These are phyloP conservation scores for Cyamopsis tetragonoloba DNA, from an alignment of 306 rosid genomes.

Conservation along the genomic window DNA sequence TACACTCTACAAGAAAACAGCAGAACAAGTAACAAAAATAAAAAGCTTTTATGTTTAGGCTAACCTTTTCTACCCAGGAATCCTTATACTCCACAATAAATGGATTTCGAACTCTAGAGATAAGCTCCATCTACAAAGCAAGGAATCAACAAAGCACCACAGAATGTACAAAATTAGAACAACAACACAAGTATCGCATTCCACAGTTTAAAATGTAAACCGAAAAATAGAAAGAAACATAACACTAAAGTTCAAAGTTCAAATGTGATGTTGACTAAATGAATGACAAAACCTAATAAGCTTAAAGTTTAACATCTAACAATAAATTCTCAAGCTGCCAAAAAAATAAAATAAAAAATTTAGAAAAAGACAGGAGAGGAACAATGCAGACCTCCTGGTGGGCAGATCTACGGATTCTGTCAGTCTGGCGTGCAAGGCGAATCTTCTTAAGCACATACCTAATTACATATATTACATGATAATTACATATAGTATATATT, in stretches of 20 bases:
- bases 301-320: neutral
- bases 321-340: neutral
- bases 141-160: conserved; percentile 9
- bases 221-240: neutral
- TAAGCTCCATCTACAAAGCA: conserved; percentile 81
- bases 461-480: neutral
- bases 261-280: neutral
- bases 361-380: neutral
- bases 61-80: conserved; percentile 98
- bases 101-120: conserved; percentile 77
- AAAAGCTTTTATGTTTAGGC: neutral
- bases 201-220: neutral
- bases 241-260: neutral
- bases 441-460: conserved; percentile 96
- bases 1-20: neutral
- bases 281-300: neutral
- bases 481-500: neutral
- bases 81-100: conserved; percentile 93
- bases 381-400: conserved; percentile 99
- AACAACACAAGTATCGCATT: neutral
- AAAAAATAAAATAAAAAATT: neutral
- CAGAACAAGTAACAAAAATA: neutral
- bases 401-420: conserved; percentile 88
- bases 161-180: neutral
- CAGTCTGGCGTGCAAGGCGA: conserved; percentile 95